Evolutionary conservation across 768 basidiomycete species (phyloP), one percentile per base, ranked within the genome.

Genomic region (Lactifluus hygrophoroides): DNA sequence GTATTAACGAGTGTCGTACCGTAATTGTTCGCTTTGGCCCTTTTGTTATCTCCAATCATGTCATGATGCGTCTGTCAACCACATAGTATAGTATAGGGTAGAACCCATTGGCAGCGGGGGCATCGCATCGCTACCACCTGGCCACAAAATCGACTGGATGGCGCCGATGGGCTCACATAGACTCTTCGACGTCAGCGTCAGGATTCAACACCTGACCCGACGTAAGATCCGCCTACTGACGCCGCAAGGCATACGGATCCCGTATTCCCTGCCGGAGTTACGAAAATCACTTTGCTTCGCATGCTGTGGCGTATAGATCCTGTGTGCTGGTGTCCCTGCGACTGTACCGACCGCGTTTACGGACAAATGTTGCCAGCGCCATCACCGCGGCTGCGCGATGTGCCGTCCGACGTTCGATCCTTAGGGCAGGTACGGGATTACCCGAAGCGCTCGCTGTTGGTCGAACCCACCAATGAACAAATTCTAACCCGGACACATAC

Each of bases 151-250:
- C 23, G 23, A 32, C 21, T 21, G 17, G 8, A 51, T 27, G 25
- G 35, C 35, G 6, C 34, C 23, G n/a, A 51, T 57, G n/a, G 32
- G 2, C 23, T 17, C 35, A 27, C 49, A 35, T 13, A 21, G 37
- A n/a, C n/a, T n/a, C n/a, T n/a, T n/a, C n/a, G 37, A 8, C 17
- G 2, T 17, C 51, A 43, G 19, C 27, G 30, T 32, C 34, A 21
- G 8, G 43, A 5, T 35, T 40, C 40, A 23, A 25, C 11, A n/a
- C 17, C 38, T 11, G n/a, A 25, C 17, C 30, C 30, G 13, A 57
- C 48, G 48, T 57, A 51, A 57, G 44, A 51, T 35, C 56, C 56
- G 42, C n/a, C 23, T 34, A 14, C 16, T 40, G 45, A 28, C 8
- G 8, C 21, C 6, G n/a, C 28, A 17, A 30, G 47, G 38, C 14